Conservation (phyloP, 768 basidiomycete species). For the Boletales sp. region DNA sequence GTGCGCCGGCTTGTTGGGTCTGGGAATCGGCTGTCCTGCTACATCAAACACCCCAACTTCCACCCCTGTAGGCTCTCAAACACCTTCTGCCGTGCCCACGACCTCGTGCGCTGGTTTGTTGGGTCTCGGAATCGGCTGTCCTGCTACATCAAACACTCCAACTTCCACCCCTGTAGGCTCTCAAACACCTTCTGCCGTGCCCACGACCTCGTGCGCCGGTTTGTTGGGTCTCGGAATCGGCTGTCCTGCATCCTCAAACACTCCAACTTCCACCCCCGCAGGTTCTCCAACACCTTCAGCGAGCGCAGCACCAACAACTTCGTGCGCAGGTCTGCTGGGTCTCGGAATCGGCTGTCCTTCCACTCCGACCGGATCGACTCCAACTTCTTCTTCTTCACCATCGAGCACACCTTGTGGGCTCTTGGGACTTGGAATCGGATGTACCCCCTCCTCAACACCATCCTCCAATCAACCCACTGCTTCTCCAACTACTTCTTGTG, state of each 20-base stretch:
- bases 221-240: conserved; percentile 11
- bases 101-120: conserved; percentile 10
- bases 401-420: conserved; percentile 11
- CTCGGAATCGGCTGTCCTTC: conserved; percentile 7
- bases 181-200: not conserved
- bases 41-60: not conserved
- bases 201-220: conserved; percentile 6
- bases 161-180: not conserved
- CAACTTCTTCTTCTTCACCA: not conserved
- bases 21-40: conserved; percentile 7
- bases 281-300: not conserved
- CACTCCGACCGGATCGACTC: not conserved
- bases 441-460: not conserved
- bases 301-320: not conserved
- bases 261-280: not conserved
- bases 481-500: conserved; percentile 3
- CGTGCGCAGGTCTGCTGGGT: conserved; percentile 7
- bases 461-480: not conserved
- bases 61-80: not conserved
- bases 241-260: not conserved
- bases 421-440: conserved; percentile 14
- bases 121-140: conserved; percentile 10
- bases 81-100: not conserved
- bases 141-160: conserved; percentile 1
- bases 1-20: conserved; percentile 7